Evolutionary conservation across 495 filamentous ascomycete species (phyloP), one percentile per base, ranked within the genome.

Genomic region (Penicillium steckii): DNA sequence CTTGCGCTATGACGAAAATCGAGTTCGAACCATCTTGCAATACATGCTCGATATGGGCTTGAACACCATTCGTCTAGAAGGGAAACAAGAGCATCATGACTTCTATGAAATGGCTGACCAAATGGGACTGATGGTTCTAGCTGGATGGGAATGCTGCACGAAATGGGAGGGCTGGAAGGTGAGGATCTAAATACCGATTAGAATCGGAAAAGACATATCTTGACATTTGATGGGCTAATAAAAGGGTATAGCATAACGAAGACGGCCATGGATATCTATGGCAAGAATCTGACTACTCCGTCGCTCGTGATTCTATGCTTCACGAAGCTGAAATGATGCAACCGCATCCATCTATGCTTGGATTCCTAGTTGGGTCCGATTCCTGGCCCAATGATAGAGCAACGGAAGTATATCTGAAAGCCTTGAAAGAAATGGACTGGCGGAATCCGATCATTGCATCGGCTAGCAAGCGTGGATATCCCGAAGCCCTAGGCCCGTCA

Each of bases 91-190:
- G 47, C 82, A 87, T 18, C 79, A 80, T 0, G 72, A 79, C 46
- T 60, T 86, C 0, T 86, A 83, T 57, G 65, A 80, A 0, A 65
- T 84, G 2, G 81, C 83, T 4, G 80, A 85, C 55, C 65, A 68
- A 1, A 65, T 84, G 45, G 84, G 84, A 0, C 46, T 87, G 8
- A 84, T 87, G 82, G 60, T 87, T 4, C 60, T 87, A 40, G 61
- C 81, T 0, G 84, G 84, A 0, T 87, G 83, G 83, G 83, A 86
- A 47, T 87, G 84, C 56, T 87, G 84, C 52, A 79, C 86, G 48
- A 86, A 86, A 57, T 86, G 83, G 84, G 83, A 86, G 52, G 81
- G 72, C 0, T 86, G 83, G 83, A 63, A 65, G 19, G 72, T 72
- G 55, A 52, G 62, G 30, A 1, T 10, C 17, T n/a, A n/a, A n/a